Base-by-base conservation (phyloP, 495 filamentous ascomycete species). In the Halenospora varia region DNA sequence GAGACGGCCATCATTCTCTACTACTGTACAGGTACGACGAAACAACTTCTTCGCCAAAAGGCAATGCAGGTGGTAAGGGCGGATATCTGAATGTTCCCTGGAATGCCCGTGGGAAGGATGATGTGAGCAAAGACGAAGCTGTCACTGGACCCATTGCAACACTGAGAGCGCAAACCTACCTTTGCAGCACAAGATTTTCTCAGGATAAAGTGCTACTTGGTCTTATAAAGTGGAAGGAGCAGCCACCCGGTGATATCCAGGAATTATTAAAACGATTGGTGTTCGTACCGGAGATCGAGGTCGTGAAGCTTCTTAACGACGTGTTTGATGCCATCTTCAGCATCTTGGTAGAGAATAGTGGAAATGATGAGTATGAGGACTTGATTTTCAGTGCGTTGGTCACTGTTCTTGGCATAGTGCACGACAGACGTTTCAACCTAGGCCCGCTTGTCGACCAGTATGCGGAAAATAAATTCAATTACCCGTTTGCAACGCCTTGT, bases 251-350 rank as follows among this genome's bases (percentile, higher is more conserved):
- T 40, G 84, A 93, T 20, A 76, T 94, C 0, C 73, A 88, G 1
- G 77, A 83, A 18, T 77, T 96, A 4, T 71, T 99, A 26, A 87
- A 89, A 68, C 83, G 89, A 57, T 79, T 97, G 39, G 83, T 88
- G 9, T 99, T 97, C 64, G 94, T 99, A 10, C 87, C 94, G 0
- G 94, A 99, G 68, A 96, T 97, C 50, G 94, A 99, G 72, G 89
- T 97, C 23, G 94, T 97, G 56, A 99, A 97, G 71, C 80, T 96
- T 50, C 74, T 97, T 9, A 84, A 81, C 57, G 88, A 96, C 65
- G 92, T 99, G 13, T 87, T 99, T 62, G 90, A 96, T 68, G 85
- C 91, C 9, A 79, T 97, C 11, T 99, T 99, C 65, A 85, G 89
- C 9, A 92, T 97, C 35, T 70, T 97, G 24, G 86, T 94, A 10